Evolutionary conservation across 169 alveolate species (phyloP).

Genomic region (Eimeria maxima): DNA sequence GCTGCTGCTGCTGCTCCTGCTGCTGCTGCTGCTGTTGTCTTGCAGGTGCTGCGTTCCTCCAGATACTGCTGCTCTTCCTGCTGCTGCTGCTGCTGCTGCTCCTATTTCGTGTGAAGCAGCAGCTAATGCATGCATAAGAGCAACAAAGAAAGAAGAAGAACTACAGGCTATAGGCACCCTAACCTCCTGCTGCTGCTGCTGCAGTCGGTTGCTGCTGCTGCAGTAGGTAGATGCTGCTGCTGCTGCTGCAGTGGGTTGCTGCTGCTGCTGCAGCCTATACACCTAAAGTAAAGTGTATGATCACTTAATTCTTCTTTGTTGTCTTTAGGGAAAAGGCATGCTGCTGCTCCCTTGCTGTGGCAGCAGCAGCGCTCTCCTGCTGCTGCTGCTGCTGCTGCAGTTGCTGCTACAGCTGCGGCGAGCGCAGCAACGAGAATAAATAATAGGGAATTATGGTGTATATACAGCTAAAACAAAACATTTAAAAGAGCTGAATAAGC

Average conservation of each 20-base stretch:
- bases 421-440: neutral
- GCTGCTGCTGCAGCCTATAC: constrained; percentile 35
- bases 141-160: neutral
- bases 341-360: constrained; percentile 37
- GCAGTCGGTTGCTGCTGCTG: constrained; percentile 9
- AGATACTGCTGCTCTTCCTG: constrained; percentile 2
- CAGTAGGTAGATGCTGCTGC: neutral
- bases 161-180: neutral
- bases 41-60: neutral
- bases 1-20: neutral
- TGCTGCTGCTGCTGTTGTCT: constrained; percentile 2
- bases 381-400: constrained; percentile 43
- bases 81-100: constrained; percentile 70
- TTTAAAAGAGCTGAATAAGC: neutral
- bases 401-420: constrained; percentile 38
- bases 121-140: neutral
- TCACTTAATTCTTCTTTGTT: neutral
- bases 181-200: constrained; percentile 43
- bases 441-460: neutral
- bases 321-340: neutral
- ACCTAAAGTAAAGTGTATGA: neutral
- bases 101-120: neutral
- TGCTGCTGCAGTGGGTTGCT: neutral
- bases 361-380: constrained; percentile 46
- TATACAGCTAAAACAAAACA: neutral